These are phyloP conservation scores for Fusarium sp. DNA, from an alignment of 2,329 filamentous ascomycete genomes.

Conservation along the genomic window DNA sequence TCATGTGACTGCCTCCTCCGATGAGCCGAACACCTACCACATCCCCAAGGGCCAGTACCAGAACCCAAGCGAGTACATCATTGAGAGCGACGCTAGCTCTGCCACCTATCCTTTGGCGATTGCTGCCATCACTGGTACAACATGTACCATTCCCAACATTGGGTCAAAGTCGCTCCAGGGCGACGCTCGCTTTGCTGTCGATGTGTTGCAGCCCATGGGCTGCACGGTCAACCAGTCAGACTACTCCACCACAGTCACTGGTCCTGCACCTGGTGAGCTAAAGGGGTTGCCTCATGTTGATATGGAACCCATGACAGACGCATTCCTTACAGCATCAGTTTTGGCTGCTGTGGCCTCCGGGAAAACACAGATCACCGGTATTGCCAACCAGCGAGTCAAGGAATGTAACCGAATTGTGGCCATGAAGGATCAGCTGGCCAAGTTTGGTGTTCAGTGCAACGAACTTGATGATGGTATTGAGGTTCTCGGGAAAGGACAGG, in stretches of 20 bases:
- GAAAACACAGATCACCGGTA: conserved; percentile 88
- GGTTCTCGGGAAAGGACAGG: conserved; percentile 65
- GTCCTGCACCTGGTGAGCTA: conserved; percentile 80
- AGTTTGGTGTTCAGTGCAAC: conserved; percentile 88
- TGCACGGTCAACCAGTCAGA: conserved; percentile 88
- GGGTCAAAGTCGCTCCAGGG: conserved; percentile 92
- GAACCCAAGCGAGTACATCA: conserved; percentile 86
- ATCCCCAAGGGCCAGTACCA: conserved; percentile 87
- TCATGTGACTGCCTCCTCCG: conserved; percentile 78
- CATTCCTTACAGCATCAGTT: conserved; percentile 94
- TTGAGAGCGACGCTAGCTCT: conserved; percentile 98
- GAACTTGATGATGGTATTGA: conserved; percentile 97
- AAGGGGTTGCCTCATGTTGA: conserved; percentile 85
- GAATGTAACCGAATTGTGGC: conserved; percentile 97
- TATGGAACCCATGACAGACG: conserved; percentile 99
- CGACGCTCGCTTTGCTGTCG: conserved; percentile 92
- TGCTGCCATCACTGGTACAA: conserved; percentile 94
- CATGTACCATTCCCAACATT: conserved; percentile 96
- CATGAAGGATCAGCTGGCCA: conserved; percentile 94
- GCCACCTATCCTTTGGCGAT: conserved; percentile 96
- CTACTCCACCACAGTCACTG: conserved; percentile 91
- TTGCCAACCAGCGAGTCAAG: conserved; percentile 97
- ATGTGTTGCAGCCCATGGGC: conserved; percentile 93
- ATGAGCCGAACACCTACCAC: conserved; percentile 90
- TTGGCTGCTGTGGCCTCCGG: conserved; percentile 89